phyloP scores from a whole-genome alignment of 1,284 basidiomycete genomes.

The Fomitopsis schrenkii region DNA sequence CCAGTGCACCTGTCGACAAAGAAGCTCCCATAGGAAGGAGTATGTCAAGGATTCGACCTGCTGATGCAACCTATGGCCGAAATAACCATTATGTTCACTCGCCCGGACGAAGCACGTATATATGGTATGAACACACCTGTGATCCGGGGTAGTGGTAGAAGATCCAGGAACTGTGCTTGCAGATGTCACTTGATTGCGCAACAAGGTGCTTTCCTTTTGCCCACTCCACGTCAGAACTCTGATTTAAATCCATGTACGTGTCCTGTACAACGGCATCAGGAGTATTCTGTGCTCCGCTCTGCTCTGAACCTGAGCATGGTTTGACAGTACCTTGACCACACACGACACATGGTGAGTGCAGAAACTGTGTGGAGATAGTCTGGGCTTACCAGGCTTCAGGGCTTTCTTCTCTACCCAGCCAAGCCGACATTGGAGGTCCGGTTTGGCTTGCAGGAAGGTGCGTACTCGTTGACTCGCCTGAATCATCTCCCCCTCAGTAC shows the following conservation, averaged over 20 bases:
- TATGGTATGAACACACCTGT: neutral
- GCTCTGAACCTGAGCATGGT: neutral
- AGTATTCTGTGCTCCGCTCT: neutral
- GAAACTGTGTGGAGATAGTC: neutral
- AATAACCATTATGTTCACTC: no score
- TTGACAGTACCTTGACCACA: neutral
- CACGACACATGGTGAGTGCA: neutral
- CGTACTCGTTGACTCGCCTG: conserved; percentile 9
- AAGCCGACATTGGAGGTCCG: neutral
- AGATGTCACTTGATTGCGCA: neutral
- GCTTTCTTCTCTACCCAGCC: neutral
- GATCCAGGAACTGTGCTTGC: neutral
- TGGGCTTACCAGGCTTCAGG: neutral
- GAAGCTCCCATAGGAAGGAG: no score
- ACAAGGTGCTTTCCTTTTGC: neutral
- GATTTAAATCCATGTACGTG: no score
- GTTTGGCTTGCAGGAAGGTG: neutral
- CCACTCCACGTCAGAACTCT: no score
- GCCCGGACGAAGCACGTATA: no score
- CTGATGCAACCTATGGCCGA: neutral
- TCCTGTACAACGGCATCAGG: no score
- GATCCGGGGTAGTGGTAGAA: neutral
- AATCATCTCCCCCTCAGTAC: conserved; percentile 1
- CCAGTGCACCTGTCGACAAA: no score
- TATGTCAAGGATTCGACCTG: neutral